Evolutionary conservation across 768 basidiomycete species (phyloP).

Genomic region (Boletus barrowsii): DNA sequence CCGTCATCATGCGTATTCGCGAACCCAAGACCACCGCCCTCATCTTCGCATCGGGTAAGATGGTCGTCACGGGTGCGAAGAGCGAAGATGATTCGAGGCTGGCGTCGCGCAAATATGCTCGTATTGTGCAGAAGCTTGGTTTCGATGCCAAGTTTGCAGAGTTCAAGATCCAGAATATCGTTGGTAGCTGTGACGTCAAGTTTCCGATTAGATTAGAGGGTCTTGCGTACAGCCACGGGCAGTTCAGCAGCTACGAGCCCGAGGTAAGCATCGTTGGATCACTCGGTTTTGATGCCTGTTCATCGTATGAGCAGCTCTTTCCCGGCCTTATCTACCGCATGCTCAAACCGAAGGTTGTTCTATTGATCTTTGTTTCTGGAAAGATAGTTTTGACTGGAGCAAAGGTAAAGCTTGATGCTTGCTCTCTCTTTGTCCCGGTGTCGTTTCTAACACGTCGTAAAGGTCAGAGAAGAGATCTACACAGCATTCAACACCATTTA

Average conservation of each 20-base stretch:
- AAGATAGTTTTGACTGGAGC: slow-evolving; percentile 99
- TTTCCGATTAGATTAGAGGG: slow-evolving; percentile 98
- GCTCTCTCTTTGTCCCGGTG: neutral
- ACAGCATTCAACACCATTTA: slow-evolving; percentile 99
- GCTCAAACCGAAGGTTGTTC: slow-evolving; percentile 99
- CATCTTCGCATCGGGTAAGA: slow-evolving; percentile 99
- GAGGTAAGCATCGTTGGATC: slow-evolving; percentile 59
- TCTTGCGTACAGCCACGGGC: slow-evolving; percentile 94
- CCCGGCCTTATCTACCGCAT: slow-evolving; percentile 99
- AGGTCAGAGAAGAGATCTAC: slow-evolving; percentile 99
- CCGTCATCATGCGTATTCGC: slow-evolving; percentile 99
- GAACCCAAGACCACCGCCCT: slow-evolving; percentile 99
- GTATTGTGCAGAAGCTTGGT: slow-evolving; percentile 98
- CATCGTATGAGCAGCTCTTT: slow-evolving; percentile 65
- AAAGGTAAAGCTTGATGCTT: slow-evolving; percentile 62
- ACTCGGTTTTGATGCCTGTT: neutral
- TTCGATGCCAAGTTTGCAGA: slow-evolving; percentile 99
- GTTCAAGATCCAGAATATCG: slow-evolving; percentile 99
- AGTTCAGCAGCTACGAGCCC: slow-evolving; percentile 96
- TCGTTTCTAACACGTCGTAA: slow-evolving; percentile 6
- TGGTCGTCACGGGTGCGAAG: slow-evolving; percentile 99
- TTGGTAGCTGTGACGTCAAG: slow-evolving; percentile 96
- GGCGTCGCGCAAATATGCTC: slow-evolving; percentile 97
- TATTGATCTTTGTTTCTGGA: slow-evolving; percentile 97
- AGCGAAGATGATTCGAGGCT: slow-evolving; percentile 96